phyloP scores from a whole-genome alignment of 805 yeast species.

The Cyberlindnera bimundalis region DNA sequence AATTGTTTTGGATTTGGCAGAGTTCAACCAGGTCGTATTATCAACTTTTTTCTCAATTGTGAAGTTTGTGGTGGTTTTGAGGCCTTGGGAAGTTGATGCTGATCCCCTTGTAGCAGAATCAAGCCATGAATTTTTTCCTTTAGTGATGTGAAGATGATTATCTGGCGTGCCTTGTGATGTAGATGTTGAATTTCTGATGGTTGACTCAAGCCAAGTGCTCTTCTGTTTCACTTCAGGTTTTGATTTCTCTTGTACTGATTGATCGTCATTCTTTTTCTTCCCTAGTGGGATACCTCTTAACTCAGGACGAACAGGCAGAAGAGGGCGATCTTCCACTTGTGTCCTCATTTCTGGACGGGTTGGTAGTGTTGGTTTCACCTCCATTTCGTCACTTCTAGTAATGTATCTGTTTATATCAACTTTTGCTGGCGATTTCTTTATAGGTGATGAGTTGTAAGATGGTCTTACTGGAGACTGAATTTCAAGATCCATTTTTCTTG shows the following conservation, averaged over 20 bases:
- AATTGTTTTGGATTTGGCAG: constrained; percentile 7
- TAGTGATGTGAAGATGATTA: constrained; percentile 1
- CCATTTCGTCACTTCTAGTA: neutral
- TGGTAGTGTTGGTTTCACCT: constrained; percentile 6
- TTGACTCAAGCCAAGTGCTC: constrained; percentile 12
- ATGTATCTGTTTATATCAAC: constrained; percentile 8
- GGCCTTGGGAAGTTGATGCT: constrained; percentile 14
- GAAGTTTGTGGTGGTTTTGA: constrained; percentile 5
- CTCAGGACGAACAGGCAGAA: constrained; percentile 10
- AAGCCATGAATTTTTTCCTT: constrained; percentile 10
- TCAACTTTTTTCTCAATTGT: neutral
- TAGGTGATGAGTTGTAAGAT: constrained; percentile 8
- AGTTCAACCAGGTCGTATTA: constrained; percentile 10
- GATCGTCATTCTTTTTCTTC: constrained; percentile 1
- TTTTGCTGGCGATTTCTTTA: constrained; percentile 23
- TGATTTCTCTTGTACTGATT: too few species aligned
- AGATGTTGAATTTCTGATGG: constrained; percentile 3
- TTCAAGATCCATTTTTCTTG: constrained; percentile 8
- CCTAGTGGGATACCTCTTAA: neutral
- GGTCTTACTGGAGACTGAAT: neutral
- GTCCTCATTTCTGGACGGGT: constrained; percentile 6
- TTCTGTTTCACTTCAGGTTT: constrained; percentile 17
- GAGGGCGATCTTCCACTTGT: too few species aligned
- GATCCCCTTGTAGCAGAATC: constrained; percentile 13
- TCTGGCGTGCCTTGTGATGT: constrained; percentile 6